These are phyloP conservation scores for Solanum bulbocastanum DNA, from an alignment of 257 asterid species.

Conservation along the genomic window DNA sequence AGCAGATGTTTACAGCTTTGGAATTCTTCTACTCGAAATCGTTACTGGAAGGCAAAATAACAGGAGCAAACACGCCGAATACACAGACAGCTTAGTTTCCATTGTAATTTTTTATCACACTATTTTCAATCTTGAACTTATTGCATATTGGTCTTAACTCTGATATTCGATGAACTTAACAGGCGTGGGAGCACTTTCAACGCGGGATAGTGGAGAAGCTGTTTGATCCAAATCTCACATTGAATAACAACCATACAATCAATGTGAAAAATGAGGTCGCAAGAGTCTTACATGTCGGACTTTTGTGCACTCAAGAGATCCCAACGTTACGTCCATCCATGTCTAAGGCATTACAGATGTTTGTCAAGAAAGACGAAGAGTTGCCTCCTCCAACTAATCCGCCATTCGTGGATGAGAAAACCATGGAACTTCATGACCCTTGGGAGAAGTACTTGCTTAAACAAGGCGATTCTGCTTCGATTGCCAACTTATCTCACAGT, in stretches of 20 bases:
- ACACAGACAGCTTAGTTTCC: conserved; percentile 22
- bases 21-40: conserved; percentile 29
- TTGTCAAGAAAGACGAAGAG: conserved; percentile 3
- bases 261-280: not conserved
- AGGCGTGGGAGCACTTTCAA: conserved; percentile 36
- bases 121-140: not conserved
- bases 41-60: conserved; percentile 24
- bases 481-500: conserved; percentile 23
- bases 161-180: not conserved
- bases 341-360: conserved; percentile 10
- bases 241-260: conserved; percentile 6
- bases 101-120: conserved; percentile 7
- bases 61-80: conserved; percentile 23
- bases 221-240: conserved; percentile 30
- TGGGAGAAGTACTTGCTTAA: conserved; percentile 7
- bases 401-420: conserved; percentile 21
- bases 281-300: conserved; percentile 11
- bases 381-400: conserved; percentile 12
- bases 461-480: conserved; percentile 1
- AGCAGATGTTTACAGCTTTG: conserved; percentile 35
- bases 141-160: not conserved
- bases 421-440: conserved; percentile 23
- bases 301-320: conserved; percentile 10
- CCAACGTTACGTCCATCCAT: conserved; percentile 8
- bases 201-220: conserved; percentile 13